These are phyloP conservation scores for Rhodotorula paludigena DNA, from an alignment of 768 basidiomycete species.

Conservation along the genomic window DNA sequence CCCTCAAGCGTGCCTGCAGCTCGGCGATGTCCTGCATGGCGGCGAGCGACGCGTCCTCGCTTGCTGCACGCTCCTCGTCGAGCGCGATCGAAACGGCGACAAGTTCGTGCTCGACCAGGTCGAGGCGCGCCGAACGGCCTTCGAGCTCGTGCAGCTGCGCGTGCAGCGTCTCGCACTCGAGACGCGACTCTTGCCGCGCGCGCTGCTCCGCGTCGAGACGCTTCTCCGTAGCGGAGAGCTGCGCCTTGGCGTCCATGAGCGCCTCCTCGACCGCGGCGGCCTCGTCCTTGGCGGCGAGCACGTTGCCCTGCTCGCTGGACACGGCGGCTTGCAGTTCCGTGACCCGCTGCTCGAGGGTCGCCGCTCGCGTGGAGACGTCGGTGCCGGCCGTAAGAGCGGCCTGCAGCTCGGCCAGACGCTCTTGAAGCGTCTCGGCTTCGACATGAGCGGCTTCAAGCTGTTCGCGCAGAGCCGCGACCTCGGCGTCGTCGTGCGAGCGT, in stretches of 20 bases:
- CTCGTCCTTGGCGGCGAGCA: neutral
- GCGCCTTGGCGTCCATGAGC: neutral
- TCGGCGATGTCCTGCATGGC: constrained; percentile 8
- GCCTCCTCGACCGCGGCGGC: constrained; percentile 1
- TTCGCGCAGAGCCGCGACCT: neutral
- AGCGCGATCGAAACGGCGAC: neutral
- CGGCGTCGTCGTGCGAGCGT: neutral
- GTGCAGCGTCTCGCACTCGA: neutral
- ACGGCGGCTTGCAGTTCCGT: neutral
- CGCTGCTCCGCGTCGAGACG: too few relatives aligned
- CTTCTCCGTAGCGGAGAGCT: neutral
- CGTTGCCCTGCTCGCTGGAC: neutral
- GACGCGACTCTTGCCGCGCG: neutral
- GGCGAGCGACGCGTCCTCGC: constrained; percentile 10
- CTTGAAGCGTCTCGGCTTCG: neutral
- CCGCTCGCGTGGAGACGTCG: neutral
- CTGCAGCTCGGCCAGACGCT: neutral
- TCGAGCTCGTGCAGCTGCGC: neutral
- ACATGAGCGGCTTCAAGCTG: neutral
- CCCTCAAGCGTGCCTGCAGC: constrained; percentile 3
- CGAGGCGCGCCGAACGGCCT: neutral
- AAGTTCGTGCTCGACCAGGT: neutral
- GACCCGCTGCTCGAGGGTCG: neutral
- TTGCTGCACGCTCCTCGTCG: constrained; percentile 10
- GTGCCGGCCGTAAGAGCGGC: neutral